Base-by-base conservation (phyloP, 306 rosid genomes). In the Sechiopsis laciniata region DNA sequence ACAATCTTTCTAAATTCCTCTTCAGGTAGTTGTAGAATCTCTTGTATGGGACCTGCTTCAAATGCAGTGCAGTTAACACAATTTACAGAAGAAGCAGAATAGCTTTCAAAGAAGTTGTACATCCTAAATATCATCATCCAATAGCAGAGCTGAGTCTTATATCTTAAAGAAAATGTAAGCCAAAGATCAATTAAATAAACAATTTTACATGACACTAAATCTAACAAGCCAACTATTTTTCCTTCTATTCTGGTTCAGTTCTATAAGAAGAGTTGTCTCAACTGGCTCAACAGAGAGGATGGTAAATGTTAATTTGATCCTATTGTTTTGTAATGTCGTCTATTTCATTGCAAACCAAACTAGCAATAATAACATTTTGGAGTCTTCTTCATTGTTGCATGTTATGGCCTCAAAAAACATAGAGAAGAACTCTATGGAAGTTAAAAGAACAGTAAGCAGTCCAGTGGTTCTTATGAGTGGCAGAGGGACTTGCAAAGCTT, bases 1-100 rank as follows among this genome's bases (percentile, higher is more conserved):
- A 83, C 78, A 61, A 85, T 86, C 80, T 84, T 93, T 32, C 78
- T 83, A 74, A 87, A 87, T 81, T 90, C 94, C 2, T 52, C 78
- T 79, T 85, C 94, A 19, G 75, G 35, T 77, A 87, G 68, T 40
- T 93, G 84, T 7, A 90, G 70, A 73, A 76, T 88, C 13, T 85
- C 90, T 55, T 86, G 88, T 79, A 83, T 74, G 75, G 82, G 80
- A 26, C 97, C 96, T 93, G 89, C 11, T 83, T 8, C 82, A 74
- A 20, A 80, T 48, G 17, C 37, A 20, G 32, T 5, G 35, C 32
- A 67, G 55, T 67, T 17, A 67, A 11, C 55, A 19, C 19, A 12
- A 6, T 67, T 46, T 67, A 46, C 55, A 65, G 26, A 40, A 10
- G 15, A 10, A 63, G 29, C 1, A 26, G 29, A 26, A 26, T 35